phyloP scores from a whole-genome alignment of 163 green algal genomes.

The Coccomyxa subellipsoidea region DNA sequence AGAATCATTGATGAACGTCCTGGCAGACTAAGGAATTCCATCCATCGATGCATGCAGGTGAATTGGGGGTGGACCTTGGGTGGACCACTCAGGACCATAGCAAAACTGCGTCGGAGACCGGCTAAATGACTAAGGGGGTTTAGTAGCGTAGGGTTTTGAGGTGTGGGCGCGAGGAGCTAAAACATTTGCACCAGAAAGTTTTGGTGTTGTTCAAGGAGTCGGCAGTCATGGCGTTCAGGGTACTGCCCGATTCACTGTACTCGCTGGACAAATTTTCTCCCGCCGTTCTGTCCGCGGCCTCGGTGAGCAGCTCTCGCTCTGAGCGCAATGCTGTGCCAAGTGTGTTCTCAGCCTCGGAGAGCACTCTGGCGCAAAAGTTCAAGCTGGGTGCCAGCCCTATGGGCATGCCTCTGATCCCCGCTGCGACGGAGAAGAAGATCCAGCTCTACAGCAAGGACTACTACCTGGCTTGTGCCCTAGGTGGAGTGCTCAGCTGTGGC shows the following conservation, averaged over 20 bases:
- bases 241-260: not conserved
- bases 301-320: not conserved
- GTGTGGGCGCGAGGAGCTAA: not conserved
- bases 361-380: conserved; percentile 35
- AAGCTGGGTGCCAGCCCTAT: conserved; percentile 2
- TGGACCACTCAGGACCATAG: not conserved
- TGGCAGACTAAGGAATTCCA: too few species aligned
- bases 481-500: conserved; percentile 82
- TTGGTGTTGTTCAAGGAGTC: not conserved
- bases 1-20: too few species aligned
- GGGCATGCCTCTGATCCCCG: conserved; percentile 20
- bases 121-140: not conserved
- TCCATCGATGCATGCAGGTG: too few species aligned
- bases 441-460: conserved; percentile 38
- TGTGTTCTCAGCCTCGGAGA: conserved; percentile 7
- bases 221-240: not conserved
- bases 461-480: conserved; percentile 57
- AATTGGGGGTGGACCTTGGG: too few species aligned
- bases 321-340: conserved; percentile 1
- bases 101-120: not conserved
- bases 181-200: not conserved
- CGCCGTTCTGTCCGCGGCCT: not conserved
- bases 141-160: not conserved
- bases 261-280: not conserved
- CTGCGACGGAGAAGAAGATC: conserved; percentile 53